phyloP scores from a whole-genome alignment of 2,329 filamentous ascomycete genomes.

The Aspergillus vadensis region DNA sequence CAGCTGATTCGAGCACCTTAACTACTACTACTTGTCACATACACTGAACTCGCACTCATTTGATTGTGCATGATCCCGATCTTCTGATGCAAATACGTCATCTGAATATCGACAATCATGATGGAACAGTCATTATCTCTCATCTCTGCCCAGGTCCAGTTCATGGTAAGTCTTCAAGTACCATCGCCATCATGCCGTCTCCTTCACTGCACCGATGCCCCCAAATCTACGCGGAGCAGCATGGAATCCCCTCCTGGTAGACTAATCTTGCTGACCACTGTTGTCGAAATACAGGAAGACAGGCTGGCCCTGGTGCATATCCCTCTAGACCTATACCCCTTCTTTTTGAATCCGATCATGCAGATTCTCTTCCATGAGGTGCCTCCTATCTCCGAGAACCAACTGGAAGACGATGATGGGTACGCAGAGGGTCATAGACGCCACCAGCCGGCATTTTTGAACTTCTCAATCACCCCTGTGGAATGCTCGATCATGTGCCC shows the following conservation, averaged over 20 bases:
- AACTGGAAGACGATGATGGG: slow-evolving; percentile 39
- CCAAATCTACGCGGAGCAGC: not conserved
- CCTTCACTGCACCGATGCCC: not conserved
- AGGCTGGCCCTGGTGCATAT: slow-evolving; percentile 88
- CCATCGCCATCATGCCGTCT: not conserved
- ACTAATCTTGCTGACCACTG: slow-evolving; percentile 21
- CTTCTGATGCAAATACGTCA: slow-evolving; percentile 1
- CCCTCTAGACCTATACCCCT: slow-evolving; percentile 73
- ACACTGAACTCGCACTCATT: not conserved
- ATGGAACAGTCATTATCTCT: slow-evolving; percentile 35
- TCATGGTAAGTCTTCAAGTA: slow-evolving; percentile 28
- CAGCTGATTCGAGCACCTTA: not conserved
- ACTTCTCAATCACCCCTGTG: slow-evolving; percentile 87
- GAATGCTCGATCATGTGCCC: slow-evolving; percentile 94
- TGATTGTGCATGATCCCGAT: not conserved
- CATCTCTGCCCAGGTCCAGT: slow-evolving; percentile 36
- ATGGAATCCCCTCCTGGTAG: slow-evolving; percentile 8
- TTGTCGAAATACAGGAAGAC: slow-evolving; percentile 65
- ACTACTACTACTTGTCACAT: not conserved
- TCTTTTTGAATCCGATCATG: slow-evolving; percentile 84
- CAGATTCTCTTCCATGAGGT: slow-evolving; percentile 71
- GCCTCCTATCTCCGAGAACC: slow-evolving; percentile 43
- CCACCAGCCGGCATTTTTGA: slow-evolving; percentile 76
- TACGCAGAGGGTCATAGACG: slow-evolving; percentile 40
- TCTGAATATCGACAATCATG: slow-evolving; percentile 3